Conservation (phyloP, 2,329 filamentous ascomycete genomes). For the Diplodia seriata region DNA sequence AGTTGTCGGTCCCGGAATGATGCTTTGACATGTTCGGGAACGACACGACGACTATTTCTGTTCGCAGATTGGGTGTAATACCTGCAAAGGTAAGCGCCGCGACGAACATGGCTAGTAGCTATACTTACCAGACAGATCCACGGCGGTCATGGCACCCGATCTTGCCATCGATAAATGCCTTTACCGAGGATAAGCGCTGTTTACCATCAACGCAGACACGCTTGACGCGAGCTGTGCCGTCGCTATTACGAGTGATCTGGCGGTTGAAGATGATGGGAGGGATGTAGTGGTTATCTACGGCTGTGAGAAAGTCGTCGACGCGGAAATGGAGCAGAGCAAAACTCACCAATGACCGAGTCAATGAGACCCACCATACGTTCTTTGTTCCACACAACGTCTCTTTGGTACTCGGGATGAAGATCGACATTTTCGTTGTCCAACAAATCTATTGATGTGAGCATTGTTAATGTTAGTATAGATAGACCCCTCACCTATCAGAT, state of each 20-base stretch:
- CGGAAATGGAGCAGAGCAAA: background rate
- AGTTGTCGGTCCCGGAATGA: conserved; percentile 52
- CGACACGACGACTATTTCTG: conserved; percentile 37
- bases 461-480: background rate
- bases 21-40: conserved; percentile 46
- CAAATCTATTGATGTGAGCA: conserved; percentile 7
- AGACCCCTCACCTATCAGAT: conserved; percentile 3
- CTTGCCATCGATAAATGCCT: conserved; percentile 54
- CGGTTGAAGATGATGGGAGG: conserved; percentile 58
- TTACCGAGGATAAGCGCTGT: conserved; percentile 56
- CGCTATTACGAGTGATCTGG: conserved; percentile 33
- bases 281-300: conserved; percentile 51
- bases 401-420: conserved; percentile 56
- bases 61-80: background rate
- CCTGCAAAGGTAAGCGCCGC: background rate
- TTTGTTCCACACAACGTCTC: conserved; percentile 55
- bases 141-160: conserved; percentile 52
- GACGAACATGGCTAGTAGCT: background rate
- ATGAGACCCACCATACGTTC: conserved; percentile 46
- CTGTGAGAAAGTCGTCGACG: background rate
- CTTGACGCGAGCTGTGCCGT: conserved; percentile 37
- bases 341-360: conserved; percentile 46
- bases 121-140: background rate
- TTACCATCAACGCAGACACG: conserved; percentile 58
- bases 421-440: conserved; percentile 44